Evolutionary conservation across 768 basidiomycete species (phyloP).

Genomic region (Calocybe gangraenosa): DNA sequence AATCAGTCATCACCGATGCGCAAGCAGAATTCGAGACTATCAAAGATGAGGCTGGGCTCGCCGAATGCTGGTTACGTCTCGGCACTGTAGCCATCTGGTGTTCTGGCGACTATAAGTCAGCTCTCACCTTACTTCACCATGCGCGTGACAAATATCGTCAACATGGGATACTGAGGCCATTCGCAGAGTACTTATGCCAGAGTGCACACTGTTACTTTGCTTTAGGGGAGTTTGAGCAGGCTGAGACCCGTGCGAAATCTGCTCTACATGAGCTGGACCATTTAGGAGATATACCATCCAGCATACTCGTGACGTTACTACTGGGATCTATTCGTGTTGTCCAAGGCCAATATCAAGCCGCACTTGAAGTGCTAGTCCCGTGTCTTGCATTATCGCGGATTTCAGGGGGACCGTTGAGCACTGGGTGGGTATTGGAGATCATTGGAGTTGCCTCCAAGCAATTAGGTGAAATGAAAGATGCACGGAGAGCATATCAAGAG

Average conservation of each 20-base stretch:
- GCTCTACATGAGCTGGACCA: not conserved
- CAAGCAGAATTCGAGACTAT: not conserved
- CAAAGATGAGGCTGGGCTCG: not conserved
- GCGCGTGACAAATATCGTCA: not conserved
- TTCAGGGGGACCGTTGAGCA: not conserved
- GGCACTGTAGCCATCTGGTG: not conserved
- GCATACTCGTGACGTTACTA: not conserved
- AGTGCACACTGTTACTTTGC: not conserved
- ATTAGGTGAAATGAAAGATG: not conserved
- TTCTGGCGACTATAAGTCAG: not conserved
- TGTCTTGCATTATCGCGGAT: not conserved
- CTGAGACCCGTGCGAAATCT: not conserved
- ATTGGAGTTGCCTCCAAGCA: constrained; percentile 1
- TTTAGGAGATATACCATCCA: not conserved
- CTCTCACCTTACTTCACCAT: not conserved
- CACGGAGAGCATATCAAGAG: constrained; percentile 1
- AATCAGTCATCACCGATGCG: not conserved
- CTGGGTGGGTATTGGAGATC: not conserved
- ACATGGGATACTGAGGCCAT: not conserved
- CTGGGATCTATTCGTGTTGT: not conserved
- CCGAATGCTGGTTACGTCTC: not conserved
- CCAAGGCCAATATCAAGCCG: not conserved
- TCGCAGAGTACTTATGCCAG: not conserved
- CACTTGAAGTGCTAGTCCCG: not conserved
- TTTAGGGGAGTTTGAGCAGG: not conserved